Base-by-base conservation (phyloP, 257 asterid genomes). In the Mitragyna speciosa region DNA sequence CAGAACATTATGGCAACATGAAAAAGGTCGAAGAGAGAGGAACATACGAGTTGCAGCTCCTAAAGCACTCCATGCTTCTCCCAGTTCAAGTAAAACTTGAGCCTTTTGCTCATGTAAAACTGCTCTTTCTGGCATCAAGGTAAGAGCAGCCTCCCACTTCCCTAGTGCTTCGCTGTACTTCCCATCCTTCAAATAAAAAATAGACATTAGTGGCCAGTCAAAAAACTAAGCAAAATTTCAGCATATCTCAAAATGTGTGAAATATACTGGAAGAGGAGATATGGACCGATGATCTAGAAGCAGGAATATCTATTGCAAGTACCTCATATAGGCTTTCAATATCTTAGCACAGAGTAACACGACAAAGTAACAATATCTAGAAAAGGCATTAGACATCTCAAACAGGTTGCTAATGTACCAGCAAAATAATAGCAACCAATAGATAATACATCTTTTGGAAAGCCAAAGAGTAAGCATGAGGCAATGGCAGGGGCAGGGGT, bases 31-130 rank as follows among this genome's bases (percentile, higher is more conserved):
- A n/a, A n/a, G 15, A 43, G 3, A 22, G 9, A 22, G 6, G 31
- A 72, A 90, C 91, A 48, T 49, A 93, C 97, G 90, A 74, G 92
- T 86, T 85, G 97, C 98, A 85, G 98, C 96, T 84, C 82, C 90
- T 85, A 93, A 70, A 26, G 97, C 95, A 64, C 79, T 88, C 98
- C 98, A 94, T 30, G 96, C 73, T 82, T 94, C 98, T 83, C 94
- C 98, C 71, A 94, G 89, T 84, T 94, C 98, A 67, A 94, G 97
- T 76, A 93, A 86, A 82, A 94, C 87, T 82, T 94, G 98, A 87
- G 98, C 93, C 76, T 94, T 94, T 76, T 90, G 97, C 88, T 94
- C 98, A 72, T 94, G 98, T 82, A 94, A 82, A 84, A 87, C 77
- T 69, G 98, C 96, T 76, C 86, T 85, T 28, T 89, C 90, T 20